A percentile compares a stretch with the other conserved stretches of the same genome.
phyloP scores from a whole-genome alignment of 73 alveolate genomes.

The Uronychia setigera region DNA sequence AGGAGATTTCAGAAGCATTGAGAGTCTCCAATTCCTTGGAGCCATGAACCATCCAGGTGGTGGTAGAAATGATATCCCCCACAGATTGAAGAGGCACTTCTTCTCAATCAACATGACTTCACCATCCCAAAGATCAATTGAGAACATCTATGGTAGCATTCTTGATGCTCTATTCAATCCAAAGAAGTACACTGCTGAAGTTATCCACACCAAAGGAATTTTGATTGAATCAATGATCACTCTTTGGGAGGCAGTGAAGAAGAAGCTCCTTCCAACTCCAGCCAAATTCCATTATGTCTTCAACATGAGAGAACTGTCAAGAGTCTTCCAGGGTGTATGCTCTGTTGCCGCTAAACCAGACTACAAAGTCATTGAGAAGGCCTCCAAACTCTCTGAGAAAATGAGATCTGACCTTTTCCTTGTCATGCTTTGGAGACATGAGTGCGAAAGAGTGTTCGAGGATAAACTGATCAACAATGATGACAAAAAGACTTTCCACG shows the following conservation, averaged over 20 bases:
- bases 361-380: constrained; percentile 85
- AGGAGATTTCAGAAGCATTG: constrained; percentile 98
- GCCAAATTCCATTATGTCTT: constrained; percentile 99
- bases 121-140: constrained; percentile 98
- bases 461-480: constrained; percentile 97
- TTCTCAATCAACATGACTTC: constrained; percentile 99
- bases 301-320: constrained; percentile 99
- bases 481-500: constrained; percentile 96
- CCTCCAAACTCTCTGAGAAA: constrained; percentile 82
- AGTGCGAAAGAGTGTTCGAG: constrained; percentile 99
- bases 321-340: constrained; percentile 99
- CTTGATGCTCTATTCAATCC: constrained; percentile 93
- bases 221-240: constrained; percentile 94
- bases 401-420: constrained; percentile 95
- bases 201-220: constrained; percentile 89
- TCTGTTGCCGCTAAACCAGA: constrained; percentile 69
- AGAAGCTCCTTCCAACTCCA: constrained; percentile 99
- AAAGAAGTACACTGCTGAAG: constrained; percentile 92
- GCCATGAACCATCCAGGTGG: constrained; percentile 99
- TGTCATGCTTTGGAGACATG: constrained; percentile 99
- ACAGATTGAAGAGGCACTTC: constrained; percentile 99
- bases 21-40: constrained; percentile 96
- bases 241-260: constrained; percentile 96
- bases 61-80: constrained; percentile 99
- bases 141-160: constrained; percentile 99